phyloP scores from a whole-genome alignment of 805 yeast species.

The Wickerhamiella slavikovae region DNA sequence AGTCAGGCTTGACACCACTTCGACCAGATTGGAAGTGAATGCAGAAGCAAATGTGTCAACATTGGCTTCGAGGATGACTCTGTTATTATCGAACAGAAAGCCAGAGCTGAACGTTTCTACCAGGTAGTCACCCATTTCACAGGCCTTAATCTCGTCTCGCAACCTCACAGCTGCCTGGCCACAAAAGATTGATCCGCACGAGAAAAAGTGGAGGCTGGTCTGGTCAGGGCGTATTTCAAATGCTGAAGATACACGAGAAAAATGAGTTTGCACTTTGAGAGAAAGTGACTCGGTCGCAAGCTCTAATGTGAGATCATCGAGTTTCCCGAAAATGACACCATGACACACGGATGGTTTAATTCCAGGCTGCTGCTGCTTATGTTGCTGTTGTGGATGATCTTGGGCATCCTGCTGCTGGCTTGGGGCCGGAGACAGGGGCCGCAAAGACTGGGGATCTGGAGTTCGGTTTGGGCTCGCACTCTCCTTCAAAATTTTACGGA shows the following conservation, averaged over 20 bases:
- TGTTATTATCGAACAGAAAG: no score
- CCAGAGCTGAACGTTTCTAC: slow-evolving; percentile 8
- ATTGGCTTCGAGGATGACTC: no score
- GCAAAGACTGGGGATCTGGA: no score
- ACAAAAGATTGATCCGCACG: slow-evolving; percentile 7
- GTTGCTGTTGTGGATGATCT: no score
- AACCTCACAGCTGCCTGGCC: slow-evolving; percentile 9
- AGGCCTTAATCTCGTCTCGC: slow-evolving; percentile 1
- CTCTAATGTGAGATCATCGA: slow-evolving; percentile 7
- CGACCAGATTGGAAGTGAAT: slow-evolving; percentile 4
- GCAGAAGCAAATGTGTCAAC: slow-evolving; percentile 7
- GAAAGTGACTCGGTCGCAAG: slow-evolving; percentile 6
- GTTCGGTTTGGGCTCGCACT: no score
- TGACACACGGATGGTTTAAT: no score
- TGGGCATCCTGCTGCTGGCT: no score
- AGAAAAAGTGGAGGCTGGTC: slow-evolving; percentile 1
- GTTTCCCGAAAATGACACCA: no score
- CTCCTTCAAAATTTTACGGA: no score
- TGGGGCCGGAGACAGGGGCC: no score
- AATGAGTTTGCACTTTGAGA: slow-evolving; percentile 11
- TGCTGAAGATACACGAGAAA: slow-evolving; percentile 8
- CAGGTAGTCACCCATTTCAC: slow-evolving; percentile 10
- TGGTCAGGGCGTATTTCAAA: slow-evolving; percentile 4
- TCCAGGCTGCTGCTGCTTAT: no score
- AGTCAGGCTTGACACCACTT: slow-evolving; percentile 3